phyloP scores from a whole-genome alignment of 805 yeast genomes.

The Lipomyces orientalis region DNA sequence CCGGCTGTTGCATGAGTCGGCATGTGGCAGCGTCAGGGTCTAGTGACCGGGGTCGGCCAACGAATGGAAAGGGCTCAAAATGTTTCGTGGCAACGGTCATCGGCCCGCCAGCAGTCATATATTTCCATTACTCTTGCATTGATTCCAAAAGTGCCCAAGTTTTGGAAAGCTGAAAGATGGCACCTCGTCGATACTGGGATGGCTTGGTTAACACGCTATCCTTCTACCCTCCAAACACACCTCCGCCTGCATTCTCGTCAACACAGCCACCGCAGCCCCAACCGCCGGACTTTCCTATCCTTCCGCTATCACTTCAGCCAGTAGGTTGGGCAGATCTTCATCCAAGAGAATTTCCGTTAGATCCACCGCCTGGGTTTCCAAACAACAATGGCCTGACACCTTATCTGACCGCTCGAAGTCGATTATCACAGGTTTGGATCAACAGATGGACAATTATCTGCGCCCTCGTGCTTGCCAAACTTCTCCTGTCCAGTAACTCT shows the following conservation, averaged over 20 bases:
- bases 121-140: background rate
- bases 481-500: slow-evolving; percentile 60
- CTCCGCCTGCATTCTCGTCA: slow-evolving; percentile 7
- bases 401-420: slow-evolving; percentile 43
- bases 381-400: slow-evolving; percentile 33
- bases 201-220: slow-evolving; percentile 3
- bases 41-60: background rate
- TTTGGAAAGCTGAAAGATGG: slow-evolving; percentile 2
- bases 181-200: slow-evolving; percentile 14
- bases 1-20: background rate
- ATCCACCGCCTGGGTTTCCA: slow-evolving; percentile 32
- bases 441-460: slow-evolving; percentile 67
- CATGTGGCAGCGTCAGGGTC: background rate
- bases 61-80: background rate
- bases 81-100: background rate
- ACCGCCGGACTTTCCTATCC: slow-evolving; percentile 7
- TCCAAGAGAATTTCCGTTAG: slow-evolving; percentile 23
- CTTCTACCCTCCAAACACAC: background rate
- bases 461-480: slow-evolving; percentile 62
- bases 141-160: background rate
- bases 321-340: slow-evolving; percentile 35
- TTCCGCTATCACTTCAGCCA: slow-evolving; percentile 7
- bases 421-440: slow-evolving; percentile 50
- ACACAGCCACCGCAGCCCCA: background rate
- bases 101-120: background rate